These are phyloP conservation scores for Monosporascus sp. DNA, from an alignment of 2,329 filamentous ascomycete genomes.

Conservation along the genomic window DNA sequence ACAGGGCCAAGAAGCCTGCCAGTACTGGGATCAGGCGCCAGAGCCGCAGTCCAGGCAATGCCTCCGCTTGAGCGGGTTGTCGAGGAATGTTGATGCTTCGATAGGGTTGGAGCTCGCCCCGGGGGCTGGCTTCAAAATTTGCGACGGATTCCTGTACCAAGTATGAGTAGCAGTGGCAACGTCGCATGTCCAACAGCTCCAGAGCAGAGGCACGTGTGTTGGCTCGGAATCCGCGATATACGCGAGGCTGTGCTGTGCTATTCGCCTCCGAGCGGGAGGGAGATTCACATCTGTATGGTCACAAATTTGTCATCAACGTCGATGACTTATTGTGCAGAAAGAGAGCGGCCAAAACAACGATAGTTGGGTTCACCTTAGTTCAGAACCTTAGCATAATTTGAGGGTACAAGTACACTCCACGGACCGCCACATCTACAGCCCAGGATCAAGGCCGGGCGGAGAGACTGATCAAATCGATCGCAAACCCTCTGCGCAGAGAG, in stretches of 20 bases:
- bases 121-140: too few species aligned
- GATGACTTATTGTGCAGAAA: not conserved
- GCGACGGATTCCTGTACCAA: too few species aligned
- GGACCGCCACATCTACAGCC: not conserved
- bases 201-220: not conserved
- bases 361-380: not conserved
- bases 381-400: not conserved
- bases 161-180: too few species aligned
- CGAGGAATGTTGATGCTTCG: too few species aligned
- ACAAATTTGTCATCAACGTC: not conserved
- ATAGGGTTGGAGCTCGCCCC: too few species aligned
- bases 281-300: not conserved
- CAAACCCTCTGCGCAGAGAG: not conserved
- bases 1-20: too few species aligned
- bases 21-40: too few species aligned
- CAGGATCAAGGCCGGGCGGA: not conserved
- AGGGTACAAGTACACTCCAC: not conserved
- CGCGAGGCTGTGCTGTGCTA: not conserved
- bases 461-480: not conserved
- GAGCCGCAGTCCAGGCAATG: too few species aligned
- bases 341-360: not conserved
- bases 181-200: not conserved
- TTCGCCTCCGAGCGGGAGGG: not conserved
- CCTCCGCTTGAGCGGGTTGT: too few species aligned
- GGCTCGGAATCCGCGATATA: not conserved